Percentiles rank a stretch among this genome's conserved stretches.
These are phyloP conservation scores for Ephemerocybe angulata DNA, from an alignment of 768 basidiomycete species.

Conservation along the genomic window DNA sequence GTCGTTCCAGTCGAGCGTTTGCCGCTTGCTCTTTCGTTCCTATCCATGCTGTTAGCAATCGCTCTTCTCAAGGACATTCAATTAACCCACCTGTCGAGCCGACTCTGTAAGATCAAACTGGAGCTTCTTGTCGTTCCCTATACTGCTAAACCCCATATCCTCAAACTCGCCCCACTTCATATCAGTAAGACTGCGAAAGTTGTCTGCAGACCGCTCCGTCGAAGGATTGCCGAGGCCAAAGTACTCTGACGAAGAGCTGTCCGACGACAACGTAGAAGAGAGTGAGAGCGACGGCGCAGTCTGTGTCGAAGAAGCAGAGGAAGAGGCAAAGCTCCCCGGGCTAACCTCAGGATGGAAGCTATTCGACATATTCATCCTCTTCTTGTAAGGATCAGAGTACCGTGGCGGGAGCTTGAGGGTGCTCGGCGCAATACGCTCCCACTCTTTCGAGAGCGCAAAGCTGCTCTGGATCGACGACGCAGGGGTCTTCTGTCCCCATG, in stretches of 20 bases:
- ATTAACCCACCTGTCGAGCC: constrained; percentile 56
- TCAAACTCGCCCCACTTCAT: constrained; percentile 93
- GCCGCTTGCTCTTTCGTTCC: constrained; percentile 69
- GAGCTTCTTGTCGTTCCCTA: constrained; percentile 65
- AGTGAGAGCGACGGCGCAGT: constrained; percentile 40
- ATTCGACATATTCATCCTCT: constrained; percentile 66
- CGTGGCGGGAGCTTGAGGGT: constrained; percentile 59
- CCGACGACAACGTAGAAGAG: constrained; percentile 25
- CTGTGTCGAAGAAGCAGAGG: constrained; percentile 33
- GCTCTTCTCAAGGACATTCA: not conserved
- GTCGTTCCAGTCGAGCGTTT: constrained; percentile 87
- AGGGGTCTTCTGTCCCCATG: constrained; percentile 39
- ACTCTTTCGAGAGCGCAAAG: constrained; percentile 63
- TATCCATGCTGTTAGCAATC: constrained; percentile 22
- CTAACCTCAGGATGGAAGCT: constrained; percentile 55
- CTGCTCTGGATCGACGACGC: constrained; percentile 33
- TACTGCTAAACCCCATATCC: constrained; percentile 67
- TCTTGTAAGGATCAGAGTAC: constrained; percentile 74
- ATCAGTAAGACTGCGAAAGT: constrained; percentile 79
- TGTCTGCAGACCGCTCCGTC: constrained; percentile 51
- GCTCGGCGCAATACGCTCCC: constrained; percentile 67
- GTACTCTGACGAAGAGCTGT: constrained; percentile 30
- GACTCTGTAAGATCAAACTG: constrained; percentile 92
- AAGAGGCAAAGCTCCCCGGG: constrained; percentile 25
- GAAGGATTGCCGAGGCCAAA: constrained; percentile 28